Percentiles rank a stretch among this genome's conserved stretches.
Conservation (phyloP, 1,284 basidiomycete species). For the Cryptococcus sp. region DNA sequence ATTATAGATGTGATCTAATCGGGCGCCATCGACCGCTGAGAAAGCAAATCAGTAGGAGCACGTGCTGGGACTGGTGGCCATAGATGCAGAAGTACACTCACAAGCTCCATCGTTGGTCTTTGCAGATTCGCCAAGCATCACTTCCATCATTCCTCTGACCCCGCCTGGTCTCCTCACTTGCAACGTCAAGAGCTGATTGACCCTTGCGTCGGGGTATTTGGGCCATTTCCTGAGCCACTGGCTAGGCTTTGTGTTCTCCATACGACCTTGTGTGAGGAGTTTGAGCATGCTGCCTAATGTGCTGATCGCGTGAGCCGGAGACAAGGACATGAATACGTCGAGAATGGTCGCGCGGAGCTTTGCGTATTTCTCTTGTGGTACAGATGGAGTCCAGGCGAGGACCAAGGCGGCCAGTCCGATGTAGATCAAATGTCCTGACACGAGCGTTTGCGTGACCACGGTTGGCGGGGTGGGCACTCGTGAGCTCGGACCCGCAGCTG, state of each 20-base stretch:
- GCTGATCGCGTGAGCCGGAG: constrained; percentile 34
- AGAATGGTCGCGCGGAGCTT: constrained; percentile 21
- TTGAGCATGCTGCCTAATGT: constrained; percentile 32
- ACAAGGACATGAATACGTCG: constrained; percentile 15
- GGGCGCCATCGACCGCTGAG: constrained; percentile 34
- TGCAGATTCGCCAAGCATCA: constrained; percentile 40
- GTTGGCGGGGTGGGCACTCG: constrained; percentile 22
- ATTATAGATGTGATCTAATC: constrained; percentile 42
- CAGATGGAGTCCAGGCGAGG: constrained; percentile 38
- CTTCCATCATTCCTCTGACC: constrained; percentile 42
- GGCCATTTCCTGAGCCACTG: constrained; percentile 41
- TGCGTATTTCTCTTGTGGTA: constrained; percentile 19
- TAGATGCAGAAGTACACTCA: constrained; percentile 2
- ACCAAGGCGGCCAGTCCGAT: constrained; percentile 32
- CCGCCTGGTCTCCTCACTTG: constrained; percentile 40
- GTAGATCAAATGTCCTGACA: constrained; percentile 29
- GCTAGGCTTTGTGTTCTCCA: constrained; percentile 8
- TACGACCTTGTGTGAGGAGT: constrained; percentile 19
- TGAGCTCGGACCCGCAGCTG: constrained; percentile 22
- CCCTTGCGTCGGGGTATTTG: constrained; percentile 31
- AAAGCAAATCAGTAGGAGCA: constrained; percentile 6
- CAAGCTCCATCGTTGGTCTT: constrained; percentile 25
- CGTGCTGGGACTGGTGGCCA: background rate
- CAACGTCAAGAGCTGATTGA: constrained; percentile 32
- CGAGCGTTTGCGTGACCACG: constrained; percentile 31